These are phyloP conservation scores for Saturnispora gosingensis DNA, from an alignment of 805 yeast genomes.

Conservation along the genomic window DNA sequence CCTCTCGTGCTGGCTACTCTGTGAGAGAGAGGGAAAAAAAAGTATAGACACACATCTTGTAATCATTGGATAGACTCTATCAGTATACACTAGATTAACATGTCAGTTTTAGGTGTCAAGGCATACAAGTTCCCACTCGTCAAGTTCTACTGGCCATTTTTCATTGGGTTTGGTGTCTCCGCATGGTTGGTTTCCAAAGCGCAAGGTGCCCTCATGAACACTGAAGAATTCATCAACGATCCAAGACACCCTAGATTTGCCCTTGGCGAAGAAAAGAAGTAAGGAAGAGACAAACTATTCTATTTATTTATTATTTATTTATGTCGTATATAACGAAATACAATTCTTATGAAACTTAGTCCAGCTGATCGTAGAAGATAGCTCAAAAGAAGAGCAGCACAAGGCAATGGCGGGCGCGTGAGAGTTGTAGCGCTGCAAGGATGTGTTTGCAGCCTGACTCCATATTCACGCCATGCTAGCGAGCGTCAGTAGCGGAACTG, in stretches of 20 bases:
- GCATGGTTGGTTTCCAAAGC: slow-evolving; percentile 64
- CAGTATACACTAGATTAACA: slow-evolving; percentile 8
- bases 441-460: no score
- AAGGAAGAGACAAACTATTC: slow-evolving; percentile 7
- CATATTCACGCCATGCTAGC: no score
- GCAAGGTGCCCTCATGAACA: slow-evolving; percentile 57
- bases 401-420: no score
- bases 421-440: no score
- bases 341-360: background rate
- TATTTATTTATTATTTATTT: slow-evolving; percentile 5
- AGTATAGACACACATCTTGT: background rate
- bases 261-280: slow-evolving; percentile 28
- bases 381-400: no score
- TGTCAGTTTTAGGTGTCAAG: slow-evolving; percentile 29
- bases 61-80: background rate
- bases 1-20: background rate
- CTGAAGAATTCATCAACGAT: slow-evolving; percentile 80
- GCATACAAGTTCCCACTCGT: slow-evolving; percentile 31
- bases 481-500: no score
- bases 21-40: background rate
- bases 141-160: slow-evolving; percentile 84
- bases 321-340: background rate
- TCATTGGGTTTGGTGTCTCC: slow-evolving; percentile 64
- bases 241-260: slow-evolving; percentile 92
- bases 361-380: no score